Percentiles rank a stretch among this genome's conserved stretches.
Conservation (phyloP, 139 green algal species). For the Volvox reticuliferus region DNA sequence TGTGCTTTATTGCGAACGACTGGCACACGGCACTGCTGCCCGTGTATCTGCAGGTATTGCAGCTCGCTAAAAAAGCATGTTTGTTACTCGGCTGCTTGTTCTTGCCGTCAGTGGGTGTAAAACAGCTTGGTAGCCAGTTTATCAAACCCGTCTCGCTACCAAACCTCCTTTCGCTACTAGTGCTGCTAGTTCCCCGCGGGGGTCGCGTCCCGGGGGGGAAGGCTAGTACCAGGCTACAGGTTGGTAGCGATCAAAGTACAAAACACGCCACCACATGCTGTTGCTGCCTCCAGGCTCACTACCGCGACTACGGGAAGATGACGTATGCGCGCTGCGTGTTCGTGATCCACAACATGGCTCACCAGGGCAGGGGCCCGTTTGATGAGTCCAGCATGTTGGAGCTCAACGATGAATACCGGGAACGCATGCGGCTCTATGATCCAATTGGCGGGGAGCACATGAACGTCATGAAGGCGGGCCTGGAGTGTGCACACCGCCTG, state of each 20-base stretch:
- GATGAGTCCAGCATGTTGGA: constrained; percentile 85
- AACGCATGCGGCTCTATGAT: constrained; percentile 84
- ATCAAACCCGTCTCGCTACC: not conserved
- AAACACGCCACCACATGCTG: no score
- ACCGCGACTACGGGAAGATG: constrained; percentile 96
- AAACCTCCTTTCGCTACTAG: not conserved
- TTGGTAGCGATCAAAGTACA: no score
- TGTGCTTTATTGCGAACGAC: constrained; percentile 94
- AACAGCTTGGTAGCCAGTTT: not conserved
- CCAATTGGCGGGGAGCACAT: constrained; percentile 97
- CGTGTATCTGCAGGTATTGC: constrained; percentile 88
- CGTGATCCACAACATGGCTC: constrained; percentile 95
- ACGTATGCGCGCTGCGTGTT: constrained; percentile 88
- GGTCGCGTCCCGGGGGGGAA: no score
- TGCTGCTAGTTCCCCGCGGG: not conserved
- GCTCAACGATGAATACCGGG: constrained; percentile 83
- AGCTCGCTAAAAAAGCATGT: no score
- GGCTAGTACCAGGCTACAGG: no score
- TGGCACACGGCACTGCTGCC: constrained; percentile 95
- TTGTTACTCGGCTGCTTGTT: no score
- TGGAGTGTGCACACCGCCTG: constrained; percentile 87
- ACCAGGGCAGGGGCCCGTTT: constrained; percentile 93
- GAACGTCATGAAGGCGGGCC: constrained; percentile 97
- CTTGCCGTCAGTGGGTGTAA: no score
- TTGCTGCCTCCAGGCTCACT: constrained; percentile 86